Percentiles rank a stretch among this genome's conserved stretches.
These are phyloP conservation scores for Dictyostelium intermedium DNA, from an alignment of 78 protist species.

Conservation along the genomic window DNA sequence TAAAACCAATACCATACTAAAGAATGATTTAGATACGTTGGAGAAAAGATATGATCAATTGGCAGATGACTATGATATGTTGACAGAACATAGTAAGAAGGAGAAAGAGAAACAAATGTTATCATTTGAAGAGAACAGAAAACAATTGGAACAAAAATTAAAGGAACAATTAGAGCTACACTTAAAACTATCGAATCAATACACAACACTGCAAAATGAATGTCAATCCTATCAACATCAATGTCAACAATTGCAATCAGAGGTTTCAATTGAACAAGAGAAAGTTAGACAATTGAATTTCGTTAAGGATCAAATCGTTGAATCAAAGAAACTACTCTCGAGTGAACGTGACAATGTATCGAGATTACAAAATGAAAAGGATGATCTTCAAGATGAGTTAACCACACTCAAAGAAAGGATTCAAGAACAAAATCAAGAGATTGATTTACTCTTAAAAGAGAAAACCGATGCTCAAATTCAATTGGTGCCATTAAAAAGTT, in stretches of 20 bases:
- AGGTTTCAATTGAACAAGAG: constrained; percentile 13
- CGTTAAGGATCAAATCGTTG: background rate
- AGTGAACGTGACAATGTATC: background rate
- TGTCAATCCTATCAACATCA: background rate
- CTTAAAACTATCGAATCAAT: background rate
- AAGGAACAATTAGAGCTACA: background rate
- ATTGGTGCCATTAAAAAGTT: constrained; percentile 1
- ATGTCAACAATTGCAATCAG: background rate
- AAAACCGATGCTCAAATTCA: constrained; percentile 52
- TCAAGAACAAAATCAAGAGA: constrained; percentile 48
- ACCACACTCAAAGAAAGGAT: background rate
- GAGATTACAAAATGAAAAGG: background rate
- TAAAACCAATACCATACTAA: background rate
- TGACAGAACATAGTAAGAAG: background rate
- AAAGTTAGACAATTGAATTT: background rate
- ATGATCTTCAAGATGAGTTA: background rate
- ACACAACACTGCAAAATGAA: background rate
- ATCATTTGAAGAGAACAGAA: background rate
- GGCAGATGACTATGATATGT: background rate
- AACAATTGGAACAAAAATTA: background rate
- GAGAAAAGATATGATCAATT: background rate
- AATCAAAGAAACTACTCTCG: background rate
- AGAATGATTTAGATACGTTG: background rate
- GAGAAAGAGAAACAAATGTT: background rate
- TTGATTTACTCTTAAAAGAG: constrained; percentile 25